These are phyloP conservation scores for Saturnispora ahearnii DNA, from an alignment of 805 yeast species.

Conservation along the genomic window DNA sequence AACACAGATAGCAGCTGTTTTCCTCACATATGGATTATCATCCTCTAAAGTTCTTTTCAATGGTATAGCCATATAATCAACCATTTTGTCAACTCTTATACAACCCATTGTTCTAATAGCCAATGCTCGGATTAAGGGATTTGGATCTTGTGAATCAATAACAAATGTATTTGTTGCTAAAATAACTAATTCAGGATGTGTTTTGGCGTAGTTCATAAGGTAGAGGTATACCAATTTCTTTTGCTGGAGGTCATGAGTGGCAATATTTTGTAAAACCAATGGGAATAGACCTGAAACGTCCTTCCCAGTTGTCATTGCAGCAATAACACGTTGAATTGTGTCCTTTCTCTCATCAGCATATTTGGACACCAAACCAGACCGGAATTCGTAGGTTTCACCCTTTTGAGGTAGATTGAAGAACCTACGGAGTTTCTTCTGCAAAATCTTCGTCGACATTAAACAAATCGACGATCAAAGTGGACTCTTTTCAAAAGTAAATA, in stretches of 20 bases:
- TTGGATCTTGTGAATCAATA: slow-evolving; percentile 89
- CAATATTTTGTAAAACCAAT: slow-evolving; percentile 90
- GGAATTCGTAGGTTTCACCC: slow-evolving; percentile 83
- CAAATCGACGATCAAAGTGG: not conserved
- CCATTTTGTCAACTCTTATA: slow-evolving; percentile 89
- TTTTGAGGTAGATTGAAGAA: slow-evolving; percentile 50
- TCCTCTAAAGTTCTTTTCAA: slow-evolving; percentile 75
- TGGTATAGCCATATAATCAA: slow-evolving; percentile 90
- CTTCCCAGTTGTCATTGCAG: slow-evolving; percentile 97
- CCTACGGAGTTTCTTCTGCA: slow-evolving; percentile 45
- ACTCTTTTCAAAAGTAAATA: not conserved
- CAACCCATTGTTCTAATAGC: slow-evolving; percentile 99
- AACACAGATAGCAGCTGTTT: slow-evolving; percentile 95
- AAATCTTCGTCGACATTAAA: slow-evolving; percentile 17
- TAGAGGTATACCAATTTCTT: slow-evolving; percentile 92
- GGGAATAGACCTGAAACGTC: slow-evolving; percentile 94
- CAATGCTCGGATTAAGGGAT: slow-evolving; percentile 89
- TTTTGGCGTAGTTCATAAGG: slow-evolving; percentile 93
- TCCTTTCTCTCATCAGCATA: slow-evolving; percentile 93
- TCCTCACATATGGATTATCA: slow-evolving; percentile 94
- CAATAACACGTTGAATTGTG: slow-evolving; percentile 92
- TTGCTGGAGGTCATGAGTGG: slow-evolving; percentile 93
- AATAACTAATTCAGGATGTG: slow-evolving; percentile 92
- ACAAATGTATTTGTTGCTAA: slow-evolving; percentile 96
- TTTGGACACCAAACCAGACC: slow-evolving; percentile 86